Evolutionary conservation across 192 early-diverging fungal species (phyloP).

Genomic region (Phycomyces blakesleeanus): DNA sequence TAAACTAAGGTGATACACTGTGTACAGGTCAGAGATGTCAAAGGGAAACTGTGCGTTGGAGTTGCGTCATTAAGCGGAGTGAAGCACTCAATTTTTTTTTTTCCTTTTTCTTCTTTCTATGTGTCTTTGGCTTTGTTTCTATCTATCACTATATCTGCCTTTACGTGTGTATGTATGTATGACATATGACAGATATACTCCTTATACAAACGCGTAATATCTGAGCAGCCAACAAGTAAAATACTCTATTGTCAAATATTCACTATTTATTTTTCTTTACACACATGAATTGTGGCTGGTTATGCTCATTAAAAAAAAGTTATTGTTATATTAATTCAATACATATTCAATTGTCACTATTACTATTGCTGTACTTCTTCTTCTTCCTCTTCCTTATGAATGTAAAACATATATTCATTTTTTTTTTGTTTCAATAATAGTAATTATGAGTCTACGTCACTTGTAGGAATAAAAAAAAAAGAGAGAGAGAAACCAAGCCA

Average conservation of each 20-base stretch:
- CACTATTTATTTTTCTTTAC: too few species aligned
- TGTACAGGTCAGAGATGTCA: too few species aligned
- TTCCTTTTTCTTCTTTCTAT: background rate
- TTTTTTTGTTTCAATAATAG: too few species aligned
- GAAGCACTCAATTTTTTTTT: background rate
- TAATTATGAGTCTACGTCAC: too few species aligned
- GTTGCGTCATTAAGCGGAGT: background rate
- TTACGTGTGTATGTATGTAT: too few species aligned
- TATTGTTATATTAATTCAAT: background rate
- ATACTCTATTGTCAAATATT: too few species aligned
- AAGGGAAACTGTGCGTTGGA: background rate
- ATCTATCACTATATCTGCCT: background rate
- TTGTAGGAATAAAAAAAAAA: too few species aligned
- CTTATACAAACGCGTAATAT: background rate
- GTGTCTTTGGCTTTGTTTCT: background rate
- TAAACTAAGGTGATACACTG: too few species aligned
- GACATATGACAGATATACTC: background rate
- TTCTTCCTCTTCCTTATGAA: background rate
- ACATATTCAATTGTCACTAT: background rate
- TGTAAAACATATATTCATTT: background rate
- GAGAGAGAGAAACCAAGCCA: too few species aligned
- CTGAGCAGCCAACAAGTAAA: too few species aligned
- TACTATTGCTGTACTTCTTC: background rate
- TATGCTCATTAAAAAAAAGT: too few species aligned
- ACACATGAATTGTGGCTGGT: too few species aligned